Evolutionary conservation across 371 early-diverging fungal genomes (phyloP).

Genomic region (Mucor velutinosus): DNA sequence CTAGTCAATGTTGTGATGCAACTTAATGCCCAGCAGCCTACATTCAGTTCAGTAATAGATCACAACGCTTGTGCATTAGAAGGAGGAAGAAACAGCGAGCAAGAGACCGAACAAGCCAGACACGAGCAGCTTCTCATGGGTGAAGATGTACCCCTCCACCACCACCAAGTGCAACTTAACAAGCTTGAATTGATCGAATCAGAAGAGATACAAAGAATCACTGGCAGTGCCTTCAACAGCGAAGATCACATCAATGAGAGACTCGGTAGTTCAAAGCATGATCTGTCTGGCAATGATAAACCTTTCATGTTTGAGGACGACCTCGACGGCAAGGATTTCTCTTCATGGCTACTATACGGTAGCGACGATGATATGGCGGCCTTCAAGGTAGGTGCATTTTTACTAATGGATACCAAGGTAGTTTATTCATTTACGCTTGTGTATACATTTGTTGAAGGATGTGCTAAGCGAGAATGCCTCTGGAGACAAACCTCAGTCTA

Average conservation of each 20-base stretch:
- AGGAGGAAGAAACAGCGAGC: not conserved
- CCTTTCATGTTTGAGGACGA: not conserved
- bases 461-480: not conserved
- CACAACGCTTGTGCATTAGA: not conserved
- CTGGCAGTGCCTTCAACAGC: not conserved
- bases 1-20: not conserved
- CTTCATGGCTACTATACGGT: slow-evolving; percentile 13
- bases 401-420: not conserved
- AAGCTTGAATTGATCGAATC: not conserved
- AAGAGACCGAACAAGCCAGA: not conserved
- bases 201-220: not conserved
- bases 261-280: not conserved
- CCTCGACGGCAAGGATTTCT: not conserved
- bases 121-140: not conserved
- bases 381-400: not conserved
- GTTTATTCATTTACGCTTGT: not conserved
- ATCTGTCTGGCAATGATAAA: not conserved
- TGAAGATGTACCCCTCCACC: not conserved
- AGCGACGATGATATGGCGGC: not conserved
- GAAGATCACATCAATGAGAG: not conserved
- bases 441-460: not conserved
- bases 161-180: not conserved
- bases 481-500: not conserved
- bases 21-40: not conserved
- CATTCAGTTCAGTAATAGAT: not conserved